Evolutionary conservation across 345 rosid genomes (phyloP), one percentile per base, ranked within the genome.

Genomic region (Populus euphratica): DNA sequence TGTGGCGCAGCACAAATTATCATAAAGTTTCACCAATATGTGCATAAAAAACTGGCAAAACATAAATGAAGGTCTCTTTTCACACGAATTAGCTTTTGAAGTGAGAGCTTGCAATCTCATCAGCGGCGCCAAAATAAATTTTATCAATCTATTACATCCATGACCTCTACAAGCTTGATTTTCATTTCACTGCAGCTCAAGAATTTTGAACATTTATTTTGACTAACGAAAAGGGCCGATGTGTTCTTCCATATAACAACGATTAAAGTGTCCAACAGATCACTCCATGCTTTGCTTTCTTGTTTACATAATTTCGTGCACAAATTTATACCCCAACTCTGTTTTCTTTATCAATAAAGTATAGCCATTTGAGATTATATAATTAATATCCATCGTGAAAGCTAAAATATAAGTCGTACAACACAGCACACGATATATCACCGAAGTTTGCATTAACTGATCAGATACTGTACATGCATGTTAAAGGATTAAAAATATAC

Each of bases 401-500:
- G 6, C 6, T 66, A 18, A 31, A 8, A 33, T 17, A 16, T 5
- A 66, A 18, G n/a, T 52, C 21, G 63, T n/a, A 3, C 23, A n/a
- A 3, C 63, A 9, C 29, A n/a, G 3, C 25, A 36, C 23, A 39
- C 16, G 23, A 47, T 70, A 47, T 47, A 36, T 47, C 33, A 38
- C 9, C 2, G 23, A 69, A 41, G 56, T 41, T 41, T 44, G 73
- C 50, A 25, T 41, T 9, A n/a, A 27, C 29, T 56, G 27, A n/a
- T 56, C 63, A 56, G 63, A 56, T 56, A 11, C 5, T 56, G 11
- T 8, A 8, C 27, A 3, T 56, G 11, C 63, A 56, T n/a, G 3
- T 56, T 21, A 56, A 56, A 69, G 29, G 21, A 65, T 6, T 73
- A 43, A 52, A 72, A 75, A 77, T 81, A 31, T 88, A 96, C 98